Evolutionary conservation across 2,329 filamentous ascomycete genomes (phyloP), one percentile per base, ranked within the genome.

Genomic region (Dothideomycetidae sp.): DNA sequence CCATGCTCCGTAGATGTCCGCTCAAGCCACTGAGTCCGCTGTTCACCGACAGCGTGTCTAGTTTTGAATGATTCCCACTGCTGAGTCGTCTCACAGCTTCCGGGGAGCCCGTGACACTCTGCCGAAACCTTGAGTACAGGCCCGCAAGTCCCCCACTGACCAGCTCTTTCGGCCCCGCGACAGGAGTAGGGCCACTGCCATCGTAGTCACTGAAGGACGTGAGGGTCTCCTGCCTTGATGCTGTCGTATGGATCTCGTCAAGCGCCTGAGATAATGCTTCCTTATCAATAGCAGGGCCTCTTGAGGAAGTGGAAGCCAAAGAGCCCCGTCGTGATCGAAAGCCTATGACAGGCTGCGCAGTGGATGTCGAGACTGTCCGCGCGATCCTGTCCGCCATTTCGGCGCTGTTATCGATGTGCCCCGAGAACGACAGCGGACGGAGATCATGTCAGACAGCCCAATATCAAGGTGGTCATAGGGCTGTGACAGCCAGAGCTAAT

Each of bases 141-240:
- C 88, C 85, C 52, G 81, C 93, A 32, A 96, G 65, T 13, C 55
- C 54, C 41, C 48, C 53, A 39, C 48, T 53, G 37, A 56, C 54
- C 19, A 56, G 42, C 46, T 58, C 55, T 46, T 57, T 58, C 9
- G 54, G 46, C 11, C 53, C 53, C 11, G 44, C 29, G 15, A 48
- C 44, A 14, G 37, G 40, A 14, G 39, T 29, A 12, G 36, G 34
- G 23, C 41, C 45, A 7, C 31, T 31, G 57, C 88, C 81, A 44
- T 90, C 81, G 51, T 93, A 86, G 53, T 94, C 86, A 59, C 92
- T 92, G 60, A 96, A 96, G 5, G 85, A 92, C 2, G 88, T 96
- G 33, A 96, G 67, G 21, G 76, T 73, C 44, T 81, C 80, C 21
- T 81, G 81, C 54, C 82, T 81, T 52, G 81, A 92, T n/a, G 86